Percentiles rank a stretch among this genome's conserved stretches.
Conservation (phyloP, 1,284 basidiomycete genomes). For the Kalmanozyma brasiliensis region DNA sequence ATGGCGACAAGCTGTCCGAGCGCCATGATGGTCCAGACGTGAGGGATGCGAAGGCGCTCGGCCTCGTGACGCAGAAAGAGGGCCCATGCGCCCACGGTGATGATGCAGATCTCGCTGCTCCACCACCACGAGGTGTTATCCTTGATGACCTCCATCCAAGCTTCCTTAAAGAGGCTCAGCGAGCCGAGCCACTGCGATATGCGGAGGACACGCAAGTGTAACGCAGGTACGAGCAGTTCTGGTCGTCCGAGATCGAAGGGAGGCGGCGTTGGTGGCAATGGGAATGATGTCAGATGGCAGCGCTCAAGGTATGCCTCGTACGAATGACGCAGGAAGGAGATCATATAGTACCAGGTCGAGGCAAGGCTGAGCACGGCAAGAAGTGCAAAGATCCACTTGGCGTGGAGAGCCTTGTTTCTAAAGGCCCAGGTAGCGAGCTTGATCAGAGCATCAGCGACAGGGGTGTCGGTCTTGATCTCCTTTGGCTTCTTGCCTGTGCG, state of each 20-base stretch:
- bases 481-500: background rate
- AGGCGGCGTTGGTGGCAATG: constrained; percentile 27
- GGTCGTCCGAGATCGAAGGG: constrained; percentile 20
- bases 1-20: constrained; percentile 80
- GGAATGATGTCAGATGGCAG: constrained; percentile 30
- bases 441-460: constrained; percentile 26
- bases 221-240: constrained; percentile 59
- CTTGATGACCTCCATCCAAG: constrained; percentile 72
- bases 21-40: constrained; percentile 78
- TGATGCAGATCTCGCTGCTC: constrained; percentile 78
- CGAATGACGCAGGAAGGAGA: constrained; percentile 58
- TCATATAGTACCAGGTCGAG: constrained; percentile 61
- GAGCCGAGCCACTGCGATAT: constrained; percentile 73
- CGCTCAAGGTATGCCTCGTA: constrained; percentile 50
- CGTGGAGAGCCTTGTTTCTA: constrained; percentile 16
- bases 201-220: constrained; percentile 61
- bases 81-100: constrained; percentile 76
- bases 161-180: constrained; percentile 76
- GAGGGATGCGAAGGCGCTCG: constrained; percentile 71
- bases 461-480: constrained; percentile 14
- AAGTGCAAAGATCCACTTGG: constrained; percentile 26
- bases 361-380: constrained; percentile 34
- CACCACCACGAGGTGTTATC: constrained; percentile 77
- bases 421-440: constrained; percentile 35
- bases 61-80: constrained; percentile 74